A percentile compares a stretch with the other conserved stretches of the same genome.
These are phyloP conservation scores for Lindgomyces ingoldianus DNA, from an alignment of 495 filamentous ascomycete species.

Conservation along the genomic window DNA sequence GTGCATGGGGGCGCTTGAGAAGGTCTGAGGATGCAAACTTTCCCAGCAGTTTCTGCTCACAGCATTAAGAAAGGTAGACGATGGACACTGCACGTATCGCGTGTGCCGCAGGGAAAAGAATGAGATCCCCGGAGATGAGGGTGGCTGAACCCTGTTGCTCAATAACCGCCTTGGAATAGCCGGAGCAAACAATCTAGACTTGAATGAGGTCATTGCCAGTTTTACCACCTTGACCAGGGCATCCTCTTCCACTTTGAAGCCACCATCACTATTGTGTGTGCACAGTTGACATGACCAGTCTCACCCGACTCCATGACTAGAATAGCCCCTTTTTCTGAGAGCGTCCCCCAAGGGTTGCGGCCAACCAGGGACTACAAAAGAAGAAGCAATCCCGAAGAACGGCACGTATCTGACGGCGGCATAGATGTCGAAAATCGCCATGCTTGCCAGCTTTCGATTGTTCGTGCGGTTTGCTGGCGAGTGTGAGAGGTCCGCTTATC, in stretches of 20 bases:
- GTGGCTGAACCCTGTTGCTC: conserved; percentile 30
- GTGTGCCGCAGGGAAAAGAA: conserved; percentile 11
- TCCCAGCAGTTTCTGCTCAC: not conserved
- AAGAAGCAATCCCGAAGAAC: conserved; percentile 12
- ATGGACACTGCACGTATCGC: conserved; percentile 9
- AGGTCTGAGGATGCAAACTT: not conserved
- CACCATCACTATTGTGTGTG: not conserved
- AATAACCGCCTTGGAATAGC: conserved; percentile 12
- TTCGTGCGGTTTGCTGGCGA: conserved; percentile 20
- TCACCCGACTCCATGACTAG: not conserved
- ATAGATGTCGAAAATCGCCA: not conserved
- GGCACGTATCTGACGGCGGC: conserved; percentile 20
- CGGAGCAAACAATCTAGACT: not conserved
- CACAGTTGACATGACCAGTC: not conserved
- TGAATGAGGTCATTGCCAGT: conserved; percentile 34
- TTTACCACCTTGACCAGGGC: conserved; percentile 2
- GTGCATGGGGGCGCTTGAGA: not conserved
- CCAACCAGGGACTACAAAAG: conserved; percentile 5
- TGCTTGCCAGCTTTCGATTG: not conserved
- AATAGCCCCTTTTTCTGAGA: not conserved
- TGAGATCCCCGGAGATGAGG: conserved; percentile 11
- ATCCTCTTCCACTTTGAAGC: not conserved
- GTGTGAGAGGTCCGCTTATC: conserved; percentile 28
- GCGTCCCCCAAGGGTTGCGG: not conserved
- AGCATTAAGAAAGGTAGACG: conserved; percentile 18